Evolutionary conservation across 768 basidiomycete species (phyloP).

Genomic region (Psilocybe cubensis): DNA sequence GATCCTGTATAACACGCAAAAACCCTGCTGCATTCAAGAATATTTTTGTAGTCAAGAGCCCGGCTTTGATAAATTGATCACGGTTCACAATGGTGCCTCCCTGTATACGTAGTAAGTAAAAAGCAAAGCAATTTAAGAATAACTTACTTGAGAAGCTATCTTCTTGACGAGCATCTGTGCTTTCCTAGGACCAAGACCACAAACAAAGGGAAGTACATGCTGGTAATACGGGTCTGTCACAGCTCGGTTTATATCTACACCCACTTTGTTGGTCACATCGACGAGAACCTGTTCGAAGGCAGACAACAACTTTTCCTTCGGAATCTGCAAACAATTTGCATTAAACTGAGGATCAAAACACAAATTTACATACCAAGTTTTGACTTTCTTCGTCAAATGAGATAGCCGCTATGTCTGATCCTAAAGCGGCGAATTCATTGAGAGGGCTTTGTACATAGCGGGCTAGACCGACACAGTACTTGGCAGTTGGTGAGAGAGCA

Average conservation of each 20-base stretch:
- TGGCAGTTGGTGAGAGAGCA: conserved; percentile 72
- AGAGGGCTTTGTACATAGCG: conserved; percentile 93
- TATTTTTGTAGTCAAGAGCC: conserved; percentile 82
- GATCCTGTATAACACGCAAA: conserved; percentile 81
- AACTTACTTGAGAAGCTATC: conserved; percentile 73
- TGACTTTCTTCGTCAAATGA: conserved; percentile 87
- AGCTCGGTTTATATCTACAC: conserved; percentile 95
- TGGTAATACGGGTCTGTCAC: conserved; percentile 89
- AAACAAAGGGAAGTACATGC: conserved; percentile 84
- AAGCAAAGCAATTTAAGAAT: neutral
- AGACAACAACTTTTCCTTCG: conserved; percentile 79
- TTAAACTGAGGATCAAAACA: conserved; percentile 4
- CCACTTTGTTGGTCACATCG: conserved; percentile 89
- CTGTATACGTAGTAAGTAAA: conserved; percentile 3
- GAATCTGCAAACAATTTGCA: conserved; percentile 54
- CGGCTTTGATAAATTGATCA: conserved; percentile 82
- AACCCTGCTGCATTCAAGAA: conserved; percentile 95
- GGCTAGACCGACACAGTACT: conserved; percentile 93
- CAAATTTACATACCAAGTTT: conserved; percentile 61
- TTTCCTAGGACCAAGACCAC: conserved; percentile 95
- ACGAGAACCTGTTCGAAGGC: conserved; percentile 88
- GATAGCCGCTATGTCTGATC: conserved; percentile 81
- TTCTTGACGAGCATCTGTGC: conserved; percentile 83
- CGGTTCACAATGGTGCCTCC: conserved; percentile 88
- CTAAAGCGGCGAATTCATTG: conserved; percentile 92